Evolutionary conservation across 352 stramenopile genomes (phyloP).

Genomic region (Aphanomyces invadans): DNA sequence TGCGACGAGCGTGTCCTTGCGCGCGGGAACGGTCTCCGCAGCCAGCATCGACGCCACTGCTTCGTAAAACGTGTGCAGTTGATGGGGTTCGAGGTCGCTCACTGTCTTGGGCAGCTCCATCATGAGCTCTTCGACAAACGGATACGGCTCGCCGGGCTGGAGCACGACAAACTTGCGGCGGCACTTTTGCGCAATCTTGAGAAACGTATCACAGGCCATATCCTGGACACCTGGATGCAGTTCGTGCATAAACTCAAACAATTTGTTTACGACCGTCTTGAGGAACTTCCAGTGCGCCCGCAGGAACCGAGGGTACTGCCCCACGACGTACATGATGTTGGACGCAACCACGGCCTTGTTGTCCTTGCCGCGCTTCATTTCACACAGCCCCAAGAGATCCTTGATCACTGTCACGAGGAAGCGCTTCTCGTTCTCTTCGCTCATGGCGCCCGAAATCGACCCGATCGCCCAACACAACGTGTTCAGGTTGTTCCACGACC

Average conservation of each 20-base stretch:
- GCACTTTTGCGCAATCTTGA: conserved; percentile 99
- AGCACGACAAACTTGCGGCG: conserved; percentile 96
- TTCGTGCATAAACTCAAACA: conserved; percentile 99
- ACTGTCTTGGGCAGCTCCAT: conserved; percentile 93
- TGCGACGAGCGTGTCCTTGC: conserved; percentile 87
- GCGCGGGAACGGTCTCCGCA: conserved; percentile 57
- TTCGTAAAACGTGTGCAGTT: conserved; percentile 99
- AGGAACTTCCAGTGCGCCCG: conserved; percentile 99
- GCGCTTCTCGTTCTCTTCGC: conserved; percentile 98
- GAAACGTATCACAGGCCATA: conserved; percentile 99
- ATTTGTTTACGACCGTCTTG: conserved; percentile 99
- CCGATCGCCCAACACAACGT: conserved; percentile 99
- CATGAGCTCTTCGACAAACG: conserved; percentile 97
- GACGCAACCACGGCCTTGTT: conserved; percentile 99
- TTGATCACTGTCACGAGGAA: conserved; percentile 99
- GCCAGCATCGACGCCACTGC: conserved; percentile 89
- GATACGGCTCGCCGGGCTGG: conserved; percentile 87
- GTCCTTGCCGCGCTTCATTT: conserved; percentile 98
- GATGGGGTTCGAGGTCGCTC: conserved; percentile 96
- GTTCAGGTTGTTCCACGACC: conserved; percentile 97
- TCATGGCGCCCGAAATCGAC: conserved; percentile 98
- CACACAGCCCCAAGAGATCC: conserved; percentile 95
- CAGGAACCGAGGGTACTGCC: conserved; percentile 99
- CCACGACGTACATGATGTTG: conserved; percentile 99
- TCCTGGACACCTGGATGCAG: conserved; percentile 98